Conservation (phyloP, 768 basidiomycete species). For the Lactarius hatsudake region DNA sequence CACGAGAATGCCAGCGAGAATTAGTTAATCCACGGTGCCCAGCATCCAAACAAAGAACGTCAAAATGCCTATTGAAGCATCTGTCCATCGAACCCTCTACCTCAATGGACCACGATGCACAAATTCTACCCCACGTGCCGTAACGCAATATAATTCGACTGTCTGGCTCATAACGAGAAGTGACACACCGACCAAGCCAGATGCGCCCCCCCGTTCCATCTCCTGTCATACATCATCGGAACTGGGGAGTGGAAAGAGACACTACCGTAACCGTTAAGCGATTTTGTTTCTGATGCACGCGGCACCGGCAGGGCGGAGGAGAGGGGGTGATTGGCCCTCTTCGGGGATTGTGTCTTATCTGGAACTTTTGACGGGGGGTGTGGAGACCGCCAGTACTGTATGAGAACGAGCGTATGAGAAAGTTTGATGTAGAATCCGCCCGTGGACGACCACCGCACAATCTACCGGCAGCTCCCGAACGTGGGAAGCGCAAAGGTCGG, state of each 20-base stretch:
- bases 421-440: neutral
- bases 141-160: neutral
- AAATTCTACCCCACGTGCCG: constrained; percentile 1
- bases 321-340: neutral
- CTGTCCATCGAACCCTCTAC: constrained; percentile 6
- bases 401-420: neutral
- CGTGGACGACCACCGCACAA: neutral
- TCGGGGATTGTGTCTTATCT: neutral
- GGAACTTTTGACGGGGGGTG: neutral
- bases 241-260: neutral
- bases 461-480: neutral
- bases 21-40: neutral
- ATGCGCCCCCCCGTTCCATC: neutral
- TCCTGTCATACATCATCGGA: neutral
- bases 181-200: neutral
- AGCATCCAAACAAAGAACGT: neutral
- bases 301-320: neutral
- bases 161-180: neutral
- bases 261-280: neutral
- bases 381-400: neutral
- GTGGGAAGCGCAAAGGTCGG: neutral
- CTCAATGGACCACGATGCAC: neutral
- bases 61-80: neutral
- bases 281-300: constrained; percentile 2
- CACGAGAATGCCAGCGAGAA: neutral